Conservation (phyloP, 768 basidiomycete species). For the Podaxis sp. region DNA sequence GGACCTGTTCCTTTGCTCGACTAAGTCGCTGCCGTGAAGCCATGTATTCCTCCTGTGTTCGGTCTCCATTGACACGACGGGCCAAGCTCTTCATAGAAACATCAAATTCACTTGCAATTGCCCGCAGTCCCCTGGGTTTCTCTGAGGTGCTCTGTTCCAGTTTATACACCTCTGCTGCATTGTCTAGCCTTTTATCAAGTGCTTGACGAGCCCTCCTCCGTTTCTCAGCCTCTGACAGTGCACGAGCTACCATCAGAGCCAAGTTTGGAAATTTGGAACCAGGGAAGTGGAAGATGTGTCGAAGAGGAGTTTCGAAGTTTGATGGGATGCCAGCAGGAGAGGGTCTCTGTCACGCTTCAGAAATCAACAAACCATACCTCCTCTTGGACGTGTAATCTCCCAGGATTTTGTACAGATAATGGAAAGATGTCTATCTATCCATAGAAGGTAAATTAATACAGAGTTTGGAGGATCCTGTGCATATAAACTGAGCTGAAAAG, state of each 20-base stretch:
- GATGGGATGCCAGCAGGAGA: too few species aligned
- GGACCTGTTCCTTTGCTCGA: constrained; percentile 24
- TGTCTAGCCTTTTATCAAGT: background rate
- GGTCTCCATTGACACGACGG: constrained; percentile 19
- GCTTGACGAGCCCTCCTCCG: background rate
- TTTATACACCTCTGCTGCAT: constrained; percentile 1
- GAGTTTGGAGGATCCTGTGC: too few species aligned
- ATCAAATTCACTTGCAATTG: constrained; percentile 15
- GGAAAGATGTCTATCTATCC: too few species aligned
- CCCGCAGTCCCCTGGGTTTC: constrained; percentile 6
- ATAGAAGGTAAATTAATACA: too few species aligned
- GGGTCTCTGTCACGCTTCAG: too few species aligned
- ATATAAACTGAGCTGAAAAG: too few species aligned
- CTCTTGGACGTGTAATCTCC: too few species aligned
- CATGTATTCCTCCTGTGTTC: constrained; percentile 21
- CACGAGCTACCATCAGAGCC: background rate
- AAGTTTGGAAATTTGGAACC: background rate
- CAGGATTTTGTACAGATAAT: too few species aligned
- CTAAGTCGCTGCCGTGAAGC: constrained; percentile 26
- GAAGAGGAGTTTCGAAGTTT: background rate
- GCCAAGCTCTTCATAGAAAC: constrained; percentile 17
- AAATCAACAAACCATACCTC: too few species aligned
- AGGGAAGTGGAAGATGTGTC: background rate
- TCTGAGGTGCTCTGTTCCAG: background rate
- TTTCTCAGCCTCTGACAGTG: background rate